Evolutionary conservation across 176 grass and related monocot species (phyloP).

Genomic region (Raddia distichophylla): DNA sequence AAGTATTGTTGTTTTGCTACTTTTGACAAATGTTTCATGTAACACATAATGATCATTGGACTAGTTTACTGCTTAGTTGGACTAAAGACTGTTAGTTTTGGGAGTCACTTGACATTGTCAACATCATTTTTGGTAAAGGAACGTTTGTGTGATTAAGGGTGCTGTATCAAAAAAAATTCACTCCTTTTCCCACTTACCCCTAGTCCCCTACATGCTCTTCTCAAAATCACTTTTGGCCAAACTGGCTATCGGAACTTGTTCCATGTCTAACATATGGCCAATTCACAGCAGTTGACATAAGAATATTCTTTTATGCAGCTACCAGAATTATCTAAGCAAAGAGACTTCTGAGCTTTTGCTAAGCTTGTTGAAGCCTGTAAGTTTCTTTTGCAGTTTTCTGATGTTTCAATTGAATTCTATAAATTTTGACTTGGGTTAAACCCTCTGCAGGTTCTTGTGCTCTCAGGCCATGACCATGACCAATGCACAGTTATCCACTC

Average conservation of each 20-base stretch:
- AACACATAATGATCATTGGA: background rate
- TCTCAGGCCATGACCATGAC: conserved; percentile 97
- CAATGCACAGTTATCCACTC: conserved; percentile 85
- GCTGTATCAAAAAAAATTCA: background rate
- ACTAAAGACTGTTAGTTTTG: conserved; percentile 25
- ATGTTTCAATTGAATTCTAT: conserved; percentile 26
- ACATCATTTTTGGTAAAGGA: conserved; percentile 27
- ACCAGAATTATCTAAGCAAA: conserved; percentile 94
- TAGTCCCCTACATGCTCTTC: background rate
- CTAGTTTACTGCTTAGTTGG: background rate
- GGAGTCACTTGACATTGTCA: background rate
- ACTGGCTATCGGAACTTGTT: conserved; percentile 11
- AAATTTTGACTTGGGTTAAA: conserved; percentile 38
- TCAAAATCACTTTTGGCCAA: conserved; percentile 31
- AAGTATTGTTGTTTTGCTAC: conserved; percentile 11
- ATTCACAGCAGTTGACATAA: conserved; percentile 24
- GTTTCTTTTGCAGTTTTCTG: conserved; percentile 30
- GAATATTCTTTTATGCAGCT: conserved; percentile 54
- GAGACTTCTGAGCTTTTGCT: conserved; percentile 86
- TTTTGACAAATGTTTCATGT: conserved; percentile 24
- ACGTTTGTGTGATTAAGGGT: conserved; percentile 9
- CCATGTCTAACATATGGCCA: conserved; percentile 27
- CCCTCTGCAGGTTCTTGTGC: conserved; percentile 71
- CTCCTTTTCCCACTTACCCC: background rate
- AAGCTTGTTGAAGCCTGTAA: conserved; percentile 78